Evolutionary conservation across 2,329 filamentous ascomycete species (phyloP).

Genomic region (Fusarium succisae): DNA sequence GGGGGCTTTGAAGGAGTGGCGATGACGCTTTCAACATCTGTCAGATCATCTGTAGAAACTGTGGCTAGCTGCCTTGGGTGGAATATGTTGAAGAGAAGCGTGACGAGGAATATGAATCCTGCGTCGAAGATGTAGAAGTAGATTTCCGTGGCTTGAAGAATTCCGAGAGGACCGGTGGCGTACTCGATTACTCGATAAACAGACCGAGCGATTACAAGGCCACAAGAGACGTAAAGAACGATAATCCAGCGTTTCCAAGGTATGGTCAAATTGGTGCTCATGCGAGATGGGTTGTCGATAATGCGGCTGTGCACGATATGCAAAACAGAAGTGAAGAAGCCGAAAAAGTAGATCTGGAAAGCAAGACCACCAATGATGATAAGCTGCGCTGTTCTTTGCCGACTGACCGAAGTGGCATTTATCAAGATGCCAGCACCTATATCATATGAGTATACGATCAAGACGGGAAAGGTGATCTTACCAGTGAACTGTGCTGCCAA

Average conservation of each 20-base stretch:
- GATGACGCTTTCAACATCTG: neutral
- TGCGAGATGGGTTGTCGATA: neutral
- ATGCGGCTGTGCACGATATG: conserved; percentile 53
- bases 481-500: conserved; percentile 44
- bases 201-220: conserved; percentile 51
- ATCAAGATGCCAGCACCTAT: conserved; percentile 33
- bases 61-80: conserved; percentile 15
- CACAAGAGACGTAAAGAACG: conserved; percentile 33
- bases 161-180: conserved; percentile 43
- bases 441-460: neutral
- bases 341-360: conserved; percentile 63
- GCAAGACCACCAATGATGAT: conserved; percentile 62
- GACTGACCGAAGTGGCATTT: conserved; percentile 28
- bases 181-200: conserved; percentile 55
- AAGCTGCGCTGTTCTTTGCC: conserved; percentile 49
- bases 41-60: neutral
- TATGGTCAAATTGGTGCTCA: neutral
- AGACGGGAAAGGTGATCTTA: rapidly evolving
- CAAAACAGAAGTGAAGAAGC: conserved; percentile 59
- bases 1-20: neutral
- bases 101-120: conserved; percentile 41
- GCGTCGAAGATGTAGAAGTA: conserved; percentile 51
- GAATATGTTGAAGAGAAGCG: conserved; percentile 26
- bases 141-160: conserved; percentile 45
- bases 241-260: conserved; percentile 44